A percentile compares a stretch with the other conserved stretches of the same genome.
Evolutionary conservation across 2,329 filamentous ascomycete genomes (phyloP).

Genomic region (Huntiella bhutanensis): DNA sequence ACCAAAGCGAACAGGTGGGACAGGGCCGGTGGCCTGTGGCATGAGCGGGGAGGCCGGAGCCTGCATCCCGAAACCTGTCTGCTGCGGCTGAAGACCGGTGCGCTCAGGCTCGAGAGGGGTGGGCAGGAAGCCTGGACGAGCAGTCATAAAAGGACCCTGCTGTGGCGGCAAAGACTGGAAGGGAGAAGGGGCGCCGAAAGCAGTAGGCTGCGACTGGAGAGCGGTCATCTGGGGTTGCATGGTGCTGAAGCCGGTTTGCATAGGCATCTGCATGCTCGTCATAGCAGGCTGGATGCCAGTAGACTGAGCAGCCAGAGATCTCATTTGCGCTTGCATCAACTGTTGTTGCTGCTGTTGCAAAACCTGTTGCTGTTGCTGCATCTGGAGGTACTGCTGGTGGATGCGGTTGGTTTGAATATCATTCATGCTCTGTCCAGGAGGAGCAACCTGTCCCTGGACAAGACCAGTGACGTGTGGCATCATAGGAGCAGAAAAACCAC

Average conservation of each 20-base stretch:
- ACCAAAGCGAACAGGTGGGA: conserved; percentile 78
- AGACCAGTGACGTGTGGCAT: conserved; percentile 71
- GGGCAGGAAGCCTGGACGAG: conserved; percentile 26
- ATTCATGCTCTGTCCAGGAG: conserved; percentile 56
- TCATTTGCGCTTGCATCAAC: conserved; percentile 21
- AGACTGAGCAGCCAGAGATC: conserved; percentile 17
- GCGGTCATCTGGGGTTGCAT: conserved; percentile 47
- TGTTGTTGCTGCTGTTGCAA: conserved; percentile 22
- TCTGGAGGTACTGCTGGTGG: conserved; percentile 39
- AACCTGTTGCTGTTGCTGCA: conserved; percentile 24
- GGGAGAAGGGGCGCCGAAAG: conserved; percentile 24
- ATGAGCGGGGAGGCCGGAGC: conserved; percentile 8
- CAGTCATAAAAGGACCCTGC: conserved; percentile 8
- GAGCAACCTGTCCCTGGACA: conserved; percentile 42
- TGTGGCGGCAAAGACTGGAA: conserved; percentile 10
- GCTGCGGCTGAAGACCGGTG: conserved; percentile 26
- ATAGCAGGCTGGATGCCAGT: conserved; percentile 30
- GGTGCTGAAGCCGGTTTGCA: conserved; percentile 23
- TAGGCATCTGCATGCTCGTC: conserved; percentile 23
- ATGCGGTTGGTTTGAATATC: conserved; percentile 50
- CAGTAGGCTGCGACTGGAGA: conserved; percentile 21
- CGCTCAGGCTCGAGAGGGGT: conserved; percentile 40
- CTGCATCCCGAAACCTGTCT: conserved; percentile 15
- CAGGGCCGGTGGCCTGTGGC: conserved; percentile 38
- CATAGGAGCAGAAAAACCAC: conserved; percentile 46